Evolutionary conservation across 2,329 filamentous ascomycete genomes (phyloP).

Genomic region (Neopestalotiopsis rosae): DNA sequence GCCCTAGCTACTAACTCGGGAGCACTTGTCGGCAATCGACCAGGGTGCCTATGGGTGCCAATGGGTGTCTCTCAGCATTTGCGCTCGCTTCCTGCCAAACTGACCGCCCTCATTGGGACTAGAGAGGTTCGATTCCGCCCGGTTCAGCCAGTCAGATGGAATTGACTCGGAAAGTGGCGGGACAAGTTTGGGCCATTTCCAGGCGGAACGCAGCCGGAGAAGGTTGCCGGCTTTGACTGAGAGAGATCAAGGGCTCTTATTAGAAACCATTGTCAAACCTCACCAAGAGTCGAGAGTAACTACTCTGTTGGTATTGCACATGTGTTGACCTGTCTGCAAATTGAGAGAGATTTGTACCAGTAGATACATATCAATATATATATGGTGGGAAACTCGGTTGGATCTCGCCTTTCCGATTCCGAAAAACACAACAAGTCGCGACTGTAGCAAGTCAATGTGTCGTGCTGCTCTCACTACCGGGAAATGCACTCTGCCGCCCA

Average conservation of each 20-base stretch:
- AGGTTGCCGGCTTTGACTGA: background rate
- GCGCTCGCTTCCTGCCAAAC: background rate
- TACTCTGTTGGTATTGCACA: too few species aligned
- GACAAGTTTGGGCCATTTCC: background rate
- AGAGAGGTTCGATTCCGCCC: constrained; percentile 12
- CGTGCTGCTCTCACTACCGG: background rate
- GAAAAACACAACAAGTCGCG: background rate
- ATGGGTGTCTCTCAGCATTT: too few species aligned
- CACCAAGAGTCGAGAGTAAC: too few species aligned
- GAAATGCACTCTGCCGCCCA: constrained; percentile 1
- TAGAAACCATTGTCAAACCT: too few species aligned
- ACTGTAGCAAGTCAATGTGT: background rate
- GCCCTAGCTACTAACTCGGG: constrained; percentile 22
- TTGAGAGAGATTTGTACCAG: too few species aligned
- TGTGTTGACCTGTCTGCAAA: too few species aligned
- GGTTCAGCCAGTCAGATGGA: background rate
- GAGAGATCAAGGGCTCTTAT: background rate
- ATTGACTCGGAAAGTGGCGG: constrained; percentile 31
- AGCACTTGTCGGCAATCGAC: constrained; percentile 32
- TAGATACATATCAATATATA: too few species aligned
- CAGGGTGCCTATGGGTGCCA: constrained; percentile 14
- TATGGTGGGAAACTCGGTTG: too few species aligned
- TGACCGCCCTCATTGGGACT: constrained; percentile 4
- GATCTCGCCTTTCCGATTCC: background rate
- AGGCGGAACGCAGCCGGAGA: background rate